Percentiles rank a stretch among this genome's conserved stretches.
Conservation (phyloP, 2,329 filamentous ascomycete genomes). For the Hypoxylon sp. region DNA sequence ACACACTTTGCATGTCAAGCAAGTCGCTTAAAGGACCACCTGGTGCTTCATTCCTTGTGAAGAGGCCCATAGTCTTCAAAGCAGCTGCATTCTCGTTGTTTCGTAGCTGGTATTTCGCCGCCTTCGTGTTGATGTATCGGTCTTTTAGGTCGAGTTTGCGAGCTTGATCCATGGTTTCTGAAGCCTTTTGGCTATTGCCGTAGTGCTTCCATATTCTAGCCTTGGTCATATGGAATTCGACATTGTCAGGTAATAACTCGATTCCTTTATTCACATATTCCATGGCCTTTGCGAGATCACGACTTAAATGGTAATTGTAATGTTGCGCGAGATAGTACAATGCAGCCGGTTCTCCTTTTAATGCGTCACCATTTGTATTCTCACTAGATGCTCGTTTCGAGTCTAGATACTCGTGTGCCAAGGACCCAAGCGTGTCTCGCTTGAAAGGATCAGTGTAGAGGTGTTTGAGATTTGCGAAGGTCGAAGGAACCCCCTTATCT, state of each 20-base stretch:
- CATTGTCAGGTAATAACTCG: conserved; percentile 81
- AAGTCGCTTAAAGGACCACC: conserved; percentile 92
- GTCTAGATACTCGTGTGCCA: conserved; percentile 84
- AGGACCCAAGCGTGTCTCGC: conserved; percentile 78
- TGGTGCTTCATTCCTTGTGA: conserved; percentile 90
- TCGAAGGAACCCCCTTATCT: conserved; percentile 92
- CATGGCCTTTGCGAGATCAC: conserved; percentile 84
- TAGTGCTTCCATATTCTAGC: conserved; percentile 94
- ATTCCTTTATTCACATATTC: conserved; percentile 88
- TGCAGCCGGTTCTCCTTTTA: conserved; percentile 80
- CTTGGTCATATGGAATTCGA: conserved; percentile 95
- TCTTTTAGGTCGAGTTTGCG: conserved; percentile 89
- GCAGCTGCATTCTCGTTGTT: conserved; percentile 92
- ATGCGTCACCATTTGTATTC: conserved; percentile 62
- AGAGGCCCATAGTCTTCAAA: conserved; percentile 90
- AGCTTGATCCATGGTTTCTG: conserved; percentile 89
- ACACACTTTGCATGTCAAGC: conserved; percentile 98
- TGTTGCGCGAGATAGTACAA: conserved; percentile 97
- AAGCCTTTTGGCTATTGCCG: conserved; percentile 83
- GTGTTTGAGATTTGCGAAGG: conserved; percentile 96
- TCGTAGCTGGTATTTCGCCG: conserved; percentile 94
- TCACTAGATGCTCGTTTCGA: conserved; percentile 64
- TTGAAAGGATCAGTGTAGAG: conserved; percentile 86
- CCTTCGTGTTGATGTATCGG: conserved; percentile 98
- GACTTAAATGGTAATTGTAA: conserved; percentile 92